Evolutionary conservation across 2,329 filamentous ascomycete species (phyloP).

Genomic region (Lecanosticta acicola): DNA sequence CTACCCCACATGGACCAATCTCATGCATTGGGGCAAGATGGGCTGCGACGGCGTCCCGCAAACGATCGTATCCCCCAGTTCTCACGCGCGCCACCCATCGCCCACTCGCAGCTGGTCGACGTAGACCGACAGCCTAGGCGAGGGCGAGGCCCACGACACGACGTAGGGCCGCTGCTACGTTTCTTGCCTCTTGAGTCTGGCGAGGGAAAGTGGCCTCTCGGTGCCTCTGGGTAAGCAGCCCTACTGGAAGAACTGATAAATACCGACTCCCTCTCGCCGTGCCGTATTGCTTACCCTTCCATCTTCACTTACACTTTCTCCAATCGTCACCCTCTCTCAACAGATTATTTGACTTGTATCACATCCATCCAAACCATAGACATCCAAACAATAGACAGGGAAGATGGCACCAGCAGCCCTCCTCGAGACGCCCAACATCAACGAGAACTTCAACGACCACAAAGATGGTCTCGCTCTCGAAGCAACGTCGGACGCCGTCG

Average conservation of each 20-base stretch:
- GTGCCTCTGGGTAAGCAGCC: not conserved
- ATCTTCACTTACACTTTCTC: not conserved
- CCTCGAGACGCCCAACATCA: constrained; percentile 39
- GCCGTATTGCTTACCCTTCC: not conserved
- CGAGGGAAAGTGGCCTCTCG: constrained; percentile 6
- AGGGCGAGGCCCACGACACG: constrained; percentile 2
- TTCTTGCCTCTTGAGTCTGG: constrained; percentile 6
- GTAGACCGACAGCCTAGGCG: not conserved
- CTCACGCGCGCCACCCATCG: not conserved
- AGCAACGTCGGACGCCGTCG: constrained; percentile 54
- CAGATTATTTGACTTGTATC: not conserved
- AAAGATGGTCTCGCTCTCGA: constrained; percentile 55
- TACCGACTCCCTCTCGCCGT: not conserved
- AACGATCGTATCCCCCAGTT: constrained; percentile 2
- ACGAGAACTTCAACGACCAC: constrained; percentile 43
- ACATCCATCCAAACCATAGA: not conserved
- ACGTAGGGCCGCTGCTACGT: not conserved
- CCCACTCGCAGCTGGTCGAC: not conserved
- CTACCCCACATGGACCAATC: constrained; percentile 11
- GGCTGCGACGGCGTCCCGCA: constrained; percentile 9
- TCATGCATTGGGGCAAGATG: constrained; percentile 4
- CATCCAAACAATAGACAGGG: constrained; percentile 29
- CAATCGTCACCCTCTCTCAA: too few species aligned
- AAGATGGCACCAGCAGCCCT: constrained; percentile 43
- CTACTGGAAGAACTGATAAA: not conserved